Conservation (phyloP, 2,329 filamentous ascomycete species). For the Stachybotrys chartarum region DNA sequence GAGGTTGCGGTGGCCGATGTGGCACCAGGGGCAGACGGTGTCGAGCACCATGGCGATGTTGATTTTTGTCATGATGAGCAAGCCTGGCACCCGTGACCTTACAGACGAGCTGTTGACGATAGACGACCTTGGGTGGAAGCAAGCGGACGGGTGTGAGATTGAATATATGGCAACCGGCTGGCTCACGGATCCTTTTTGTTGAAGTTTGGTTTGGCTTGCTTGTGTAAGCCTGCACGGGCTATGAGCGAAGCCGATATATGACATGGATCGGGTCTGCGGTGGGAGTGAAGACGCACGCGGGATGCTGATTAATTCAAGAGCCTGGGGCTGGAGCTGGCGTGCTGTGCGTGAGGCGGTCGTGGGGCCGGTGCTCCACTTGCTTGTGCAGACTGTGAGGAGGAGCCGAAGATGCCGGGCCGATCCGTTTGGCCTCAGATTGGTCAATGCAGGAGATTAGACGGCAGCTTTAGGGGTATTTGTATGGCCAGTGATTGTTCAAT, state of each 20-base stretch:
- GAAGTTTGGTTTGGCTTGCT: neutral
- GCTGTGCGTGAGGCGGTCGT: neutral
- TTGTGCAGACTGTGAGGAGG: no score
- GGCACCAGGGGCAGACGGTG: slow-evolving; percentile 45
- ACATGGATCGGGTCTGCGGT: neutral
- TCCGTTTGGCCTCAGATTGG: no score
- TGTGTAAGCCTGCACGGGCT: neutral
- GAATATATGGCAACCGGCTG: no score
- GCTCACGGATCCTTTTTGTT: no score
- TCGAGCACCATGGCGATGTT: slow-evolving; percentile 41
- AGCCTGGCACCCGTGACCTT: neutral
- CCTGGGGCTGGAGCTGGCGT: neutral
- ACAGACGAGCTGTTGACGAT: neutral
- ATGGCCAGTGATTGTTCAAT: no score
- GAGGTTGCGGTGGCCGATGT: slow-evolving; percentile 39
- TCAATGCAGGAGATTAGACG: no score
- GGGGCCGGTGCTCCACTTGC: neutral
- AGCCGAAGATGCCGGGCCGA: no score
- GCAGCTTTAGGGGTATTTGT: no score
- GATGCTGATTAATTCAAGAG: neutral
- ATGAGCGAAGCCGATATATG: neutral
- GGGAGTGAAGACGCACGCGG: neutral
- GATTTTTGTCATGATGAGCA: slow-evolving; percentile 49
- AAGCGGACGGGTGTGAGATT: neutral
- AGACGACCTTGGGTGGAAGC: neutral